A percentile compares a stretch with the other conserved stretches of the same genome.
These are phyloP conservation scores for Moricandia moricandioides DNA, from an alignment of 345 rosid species.

Conservation along the genomic window DNA sequence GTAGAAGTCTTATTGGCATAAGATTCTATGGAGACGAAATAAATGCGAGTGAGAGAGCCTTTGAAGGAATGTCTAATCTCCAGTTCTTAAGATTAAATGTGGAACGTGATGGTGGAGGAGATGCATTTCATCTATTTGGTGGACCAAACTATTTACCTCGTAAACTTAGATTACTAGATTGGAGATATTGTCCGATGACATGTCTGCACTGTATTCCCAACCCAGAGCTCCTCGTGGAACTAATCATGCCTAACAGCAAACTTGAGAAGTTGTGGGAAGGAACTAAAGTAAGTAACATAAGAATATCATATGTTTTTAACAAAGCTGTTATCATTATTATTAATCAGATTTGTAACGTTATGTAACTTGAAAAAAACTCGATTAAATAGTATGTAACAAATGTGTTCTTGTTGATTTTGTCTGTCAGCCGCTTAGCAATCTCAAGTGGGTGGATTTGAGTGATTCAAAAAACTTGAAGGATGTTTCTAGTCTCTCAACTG, in stretches of 20 bases:
- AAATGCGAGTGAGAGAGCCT: not conserved
- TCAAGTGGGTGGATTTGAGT: not conserved
- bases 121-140: not conserved
- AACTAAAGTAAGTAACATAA: not conserved
- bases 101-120: not conserved
- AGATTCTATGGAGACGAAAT: not conserved
- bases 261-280: not conserved
- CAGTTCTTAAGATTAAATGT: not conserved
- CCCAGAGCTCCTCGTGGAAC: not conserved
- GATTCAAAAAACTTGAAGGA: not conserved
- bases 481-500: not conserved
- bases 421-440: not conserved
- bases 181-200: not conserved
- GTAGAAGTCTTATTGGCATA: not conserved
- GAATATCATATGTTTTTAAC: not conserved
- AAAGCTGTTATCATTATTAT: not conserved
- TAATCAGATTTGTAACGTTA: not conserved
- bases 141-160: not conserved
- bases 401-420: not conserved
- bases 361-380: not conserved
- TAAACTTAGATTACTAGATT: not conserved
- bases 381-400: not conserved
- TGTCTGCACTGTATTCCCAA: not conserved
- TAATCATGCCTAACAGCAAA: not conserved
- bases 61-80: not conserved